These are phyloP conservation scores for Botrytis medusae DNA, from an alignment of 2,329 filamentous ascomycete species.

Conservation along the genomic window DNA sequence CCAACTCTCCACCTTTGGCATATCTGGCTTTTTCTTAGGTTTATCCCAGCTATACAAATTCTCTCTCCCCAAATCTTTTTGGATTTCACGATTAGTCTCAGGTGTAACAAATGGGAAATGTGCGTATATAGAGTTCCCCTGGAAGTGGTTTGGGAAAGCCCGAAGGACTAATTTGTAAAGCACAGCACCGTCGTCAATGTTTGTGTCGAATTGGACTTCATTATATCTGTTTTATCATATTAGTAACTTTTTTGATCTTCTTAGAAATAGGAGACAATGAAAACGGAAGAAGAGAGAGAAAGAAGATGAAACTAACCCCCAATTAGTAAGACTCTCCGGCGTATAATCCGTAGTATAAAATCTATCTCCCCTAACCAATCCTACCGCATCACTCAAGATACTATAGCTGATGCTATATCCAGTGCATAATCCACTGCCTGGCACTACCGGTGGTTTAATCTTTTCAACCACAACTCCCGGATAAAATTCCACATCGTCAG, in stretches of 20 bases:
- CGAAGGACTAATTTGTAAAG: constrained; percentile 80
- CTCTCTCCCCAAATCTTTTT: constrained; percentile 54
- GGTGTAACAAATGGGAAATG: constrained; percentile 63
- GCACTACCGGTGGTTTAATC: constrained; percentile 50
- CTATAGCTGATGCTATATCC: constrained; percentile 56
- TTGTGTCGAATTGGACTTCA: constrained; percentile 32
- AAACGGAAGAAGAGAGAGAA: neutral
- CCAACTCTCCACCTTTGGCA: neutral
- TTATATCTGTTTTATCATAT: constrained; percentile 11
- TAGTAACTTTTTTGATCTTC: neutral
- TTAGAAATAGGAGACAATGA: neutral
- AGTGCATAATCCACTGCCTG: constrained; percentile 53
- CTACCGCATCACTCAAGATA: constrained; percentile 59
- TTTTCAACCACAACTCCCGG: constrained; percentile 65
- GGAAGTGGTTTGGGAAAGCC: constrained; percentile 77
- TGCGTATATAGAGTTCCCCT: constrained; percentile 72
- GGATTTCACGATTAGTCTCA: constrained; percentile 66
- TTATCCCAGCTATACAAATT: constrained; percentile 33
- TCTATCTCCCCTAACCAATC: constrained; percentile 56
- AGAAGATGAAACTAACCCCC: constrained; percentile 62
- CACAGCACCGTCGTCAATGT: constrained; percentile 73
- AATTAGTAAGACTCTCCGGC: constrained; percentile 74
- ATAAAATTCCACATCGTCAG: constrained; percentile 63
- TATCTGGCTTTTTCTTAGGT: constrained; percentile 27
- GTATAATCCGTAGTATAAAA: constrained; percentile 54